Conservation (phyloP, 495 filamentous ascomycete species). For the Aspergillus nanangensis region DNA sequence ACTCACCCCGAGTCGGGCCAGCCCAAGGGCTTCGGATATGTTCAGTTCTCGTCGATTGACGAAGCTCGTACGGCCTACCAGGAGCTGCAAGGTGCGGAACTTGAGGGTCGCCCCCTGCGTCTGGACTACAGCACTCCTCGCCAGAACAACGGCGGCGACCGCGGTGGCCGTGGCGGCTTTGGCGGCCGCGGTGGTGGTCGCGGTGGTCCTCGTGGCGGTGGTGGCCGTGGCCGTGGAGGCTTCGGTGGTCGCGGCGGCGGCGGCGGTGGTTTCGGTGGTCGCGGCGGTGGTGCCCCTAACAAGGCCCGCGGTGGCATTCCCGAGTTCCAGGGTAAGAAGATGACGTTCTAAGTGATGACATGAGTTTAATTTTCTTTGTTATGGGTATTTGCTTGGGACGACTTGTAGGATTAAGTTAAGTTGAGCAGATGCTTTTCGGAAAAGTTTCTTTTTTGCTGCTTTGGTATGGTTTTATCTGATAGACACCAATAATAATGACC, state of each 20-base stretch:
- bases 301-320: slow-evolving; percentile 72
- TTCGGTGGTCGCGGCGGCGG: slow-evolving; percentile 50
- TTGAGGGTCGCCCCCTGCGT: slow-evolving; percentile 77
- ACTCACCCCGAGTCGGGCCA: slow-evolving; percentile 83
- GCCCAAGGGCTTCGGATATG: slow-evolving; percentile 94
- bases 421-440: slow-evolving; percentile 1
- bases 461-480: no score
- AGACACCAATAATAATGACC: no score
- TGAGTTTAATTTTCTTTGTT: slow-evolving; percentile 3
- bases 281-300: slow-evolving; percentile 44
- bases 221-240: slow-evolving; percentile 43
- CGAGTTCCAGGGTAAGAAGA: slow-evolving; percentile 89
- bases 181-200: slow-evolving; percentile 51
- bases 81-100: slow-evolving; percentile 66
- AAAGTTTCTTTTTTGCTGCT: slow-evolving; percentile 6
- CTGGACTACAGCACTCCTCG: slow-evolving; percentile 86
- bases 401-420: slow-evolving; percentile 1
- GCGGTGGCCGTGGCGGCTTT: slow-evolving; percentile 49
- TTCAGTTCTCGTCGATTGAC: slow-evolving; percentile 77
- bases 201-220: slow-evolving; percentile 49
- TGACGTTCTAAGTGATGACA: slow-evolving; percentile 64
- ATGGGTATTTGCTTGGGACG: no score
- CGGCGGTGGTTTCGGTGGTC: slow-evolving; percentile 50
- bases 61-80: slow-evolving; percentile 77
- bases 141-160: slow-evolving; percentile 51